Base-by-base conservation (phyloP, 257 asterid genomes). In the Scutellaria baicalensis region DNA sequence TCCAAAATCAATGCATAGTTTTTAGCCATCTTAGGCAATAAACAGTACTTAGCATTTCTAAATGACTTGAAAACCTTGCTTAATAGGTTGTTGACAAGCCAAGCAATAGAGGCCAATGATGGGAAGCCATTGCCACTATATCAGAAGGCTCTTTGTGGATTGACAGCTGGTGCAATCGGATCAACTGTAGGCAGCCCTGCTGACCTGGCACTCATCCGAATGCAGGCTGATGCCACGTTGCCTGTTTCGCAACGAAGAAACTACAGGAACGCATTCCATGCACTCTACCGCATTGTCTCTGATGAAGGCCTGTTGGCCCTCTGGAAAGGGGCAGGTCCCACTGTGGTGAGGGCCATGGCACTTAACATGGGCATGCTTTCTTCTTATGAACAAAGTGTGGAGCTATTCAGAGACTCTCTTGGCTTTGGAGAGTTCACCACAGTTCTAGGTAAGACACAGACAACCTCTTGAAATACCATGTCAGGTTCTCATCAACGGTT, bases 281-380 rank as follows among this genome's bases (percentile, higher is more conserved):
- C 99, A 6, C 99, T 93, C 38, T 70, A 33, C 31, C 97, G 96
- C 20, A 93, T 93, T 52, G 66, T 21, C 54, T 64, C 86, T 16
- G 97, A 93, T 52, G 99, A 93, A 83, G 99, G 99, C 47, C 84
- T 93, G 5, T 68, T 87, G 74, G 89, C 99, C 1, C 92, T 91
- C 17, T 93, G 99, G 99, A 93, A 93, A 84, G 99, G 99, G 47
- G 97, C 99, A 3, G 97, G 96, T 62, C 99, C 99, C 6, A 91
- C 99, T 18, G 99, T 93, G 38, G 99, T 93, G 33, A 87, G 99
- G 84, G 99, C 99, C 47, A 93, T 93, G 99, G 96, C 97, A 16
- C 88, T 93, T 49, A 93, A 93, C 81, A 93, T 91, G 99, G 99
- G 99, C 45, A 93, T 93, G 99, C 96, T 93, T 71, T 92, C 99